Evolutionary conservation across 305 asterid species (phyloP).

Genomic region (Solanum hybrid): DNA sequence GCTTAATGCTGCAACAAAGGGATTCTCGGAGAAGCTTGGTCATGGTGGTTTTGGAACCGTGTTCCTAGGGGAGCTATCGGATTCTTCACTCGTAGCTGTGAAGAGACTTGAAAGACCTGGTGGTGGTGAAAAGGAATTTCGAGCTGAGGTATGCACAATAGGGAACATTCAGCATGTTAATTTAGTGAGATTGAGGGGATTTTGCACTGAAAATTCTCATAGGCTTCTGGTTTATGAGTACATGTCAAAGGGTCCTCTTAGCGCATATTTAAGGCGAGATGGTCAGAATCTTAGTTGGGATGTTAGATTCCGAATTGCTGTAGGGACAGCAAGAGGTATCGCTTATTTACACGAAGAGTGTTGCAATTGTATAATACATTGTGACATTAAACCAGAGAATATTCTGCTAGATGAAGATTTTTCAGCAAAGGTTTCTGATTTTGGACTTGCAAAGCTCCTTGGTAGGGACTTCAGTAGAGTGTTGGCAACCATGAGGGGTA

Average conservation of each 20-base stretch:
- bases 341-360: slow-evolving; percentile 79
- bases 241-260: slow-evolving; percentile 76
- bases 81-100: slow-evolving; percentile 59
- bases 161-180: slow-evolving; percentile 78
- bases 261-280: slow-evolving; percentile 38
- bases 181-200: slow-evolving; percentile 66
- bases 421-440: slow-evolving; percentile 68
- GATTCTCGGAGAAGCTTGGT: slow-evolving; percentile 68
- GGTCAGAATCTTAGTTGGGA: slow-evolving; percentile 59
- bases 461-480: slow-evolving; percentile 73
- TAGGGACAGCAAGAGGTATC: slow-evolving; percentile 61
- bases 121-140: slow-evolving; percentile 69
- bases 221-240: slow-evolving; percentile 69
- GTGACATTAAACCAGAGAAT: slow-evolving; percentile 82
- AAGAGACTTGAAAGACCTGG: slow-evolving; percentile 72
- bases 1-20: slow-evolving; percentile 53
- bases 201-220: slow-evolving; percentile 63
- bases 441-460: slow-evolving; percentile 62
- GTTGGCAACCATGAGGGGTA: slow-evolving; percentile 64
- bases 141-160: slow-evolving; percentile 71
- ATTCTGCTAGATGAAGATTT: slow-evolving; percentile 58
- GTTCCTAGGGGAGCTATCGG: slow-evolving; percentile 45
- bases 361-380: slow-evolving; percentile 53
- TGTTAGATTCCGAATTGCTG: slow-evolving; percentile 43
- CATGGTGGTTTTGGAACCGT: slow-evolving; percentile 86